phyloP scores from a whole-genome alignment of 345 rosid genomes.

The Citrus medica region DNA sequence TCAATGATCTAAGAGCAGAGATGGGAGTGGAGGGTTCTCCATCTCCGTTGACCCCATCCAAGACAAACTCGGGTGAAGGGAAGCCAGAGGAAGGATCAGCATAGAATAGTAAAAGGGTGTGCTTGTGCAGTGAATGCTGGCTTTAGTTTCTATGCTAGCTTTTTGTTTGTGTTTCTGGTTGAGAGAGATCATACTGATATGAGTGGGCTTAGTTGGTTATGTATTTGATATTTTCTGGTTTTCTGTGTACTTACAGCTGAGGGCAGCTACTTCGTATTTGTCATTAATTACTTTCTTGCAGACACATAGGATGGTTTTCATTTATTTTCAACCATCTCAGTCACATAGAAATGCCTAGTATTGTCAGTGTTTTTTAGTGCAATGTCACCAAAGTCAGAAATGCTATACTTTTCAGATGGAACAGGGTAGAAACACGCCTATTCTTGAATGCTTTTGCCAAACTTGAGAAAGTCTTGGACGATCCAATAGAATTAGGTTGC shows the following conservation, averaged over 20 bases:
- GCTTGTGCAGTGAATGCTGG: constrained; percentile 1
- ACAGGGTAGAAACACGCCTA: neutral
- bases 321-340: neutral
- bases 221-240: neutral
- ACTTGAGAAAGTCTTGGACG: neutral
- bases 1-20: constrained; percentile 54
- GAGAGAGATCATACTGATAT: constrained; percentile 1
- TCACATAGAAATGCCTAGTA: neutral
- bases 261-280: neutral
- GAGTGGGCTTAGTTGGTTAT: neutral
- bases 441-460: neutral
- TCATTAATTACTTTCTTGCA: neutral
- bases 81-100: constrained; percentile 46
- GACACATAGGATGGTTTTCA: neutral
- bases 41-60: constrained; percentile 43
- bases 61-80: constrained; percentile 35
- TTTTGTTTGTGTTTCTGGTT: constrained; percentile 5
- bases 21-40: constrained; percentile 78
- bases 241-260: neutral
- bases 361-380: neutral
- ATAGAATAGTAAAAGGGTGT: constrained; percentile 14
- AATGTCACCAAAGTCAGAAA: neutral
- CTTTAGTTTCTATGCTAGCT: neutral
- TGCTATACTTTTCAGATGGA: too few species aligned
- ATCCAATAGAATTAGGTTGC: too few species aligned